Evolutionary conservation across 176 grass and related monocot genomes (phyloP).

Genomic region (Carex myosuroides): DNA sequence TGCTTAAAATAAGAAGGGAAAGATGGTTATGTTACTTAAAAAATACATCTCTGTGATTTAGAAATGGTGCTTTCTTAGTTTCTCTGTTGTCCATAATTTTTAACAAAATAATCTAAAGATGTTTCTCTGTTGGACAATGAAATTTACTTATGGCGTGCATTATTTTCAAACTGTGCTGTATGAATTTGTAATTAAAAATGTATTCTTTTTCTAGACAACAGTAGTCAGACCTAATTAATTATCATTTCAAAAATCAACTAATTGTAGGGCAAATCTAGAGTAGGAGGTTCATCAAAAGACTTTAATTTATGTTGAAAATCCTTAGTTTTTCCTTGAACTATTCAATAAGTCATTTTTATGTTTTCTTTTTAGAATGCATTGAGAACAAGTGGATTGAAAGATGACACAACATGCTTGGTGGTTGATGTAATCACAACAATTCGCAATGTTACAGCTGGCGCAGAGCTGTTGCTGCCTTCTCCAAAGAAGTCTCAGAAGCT

Average conservation of each 20-base stretch:
- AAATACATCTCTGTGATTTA: not conserved
- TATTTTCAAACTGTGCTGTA: not conserved
- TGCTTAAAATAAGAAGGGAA: not conserved
- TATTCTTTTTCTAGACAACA: not conserved
- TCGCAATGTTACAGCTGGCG: constrained; percentile 26
- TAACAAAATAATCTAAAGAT: too few relatives aligned
- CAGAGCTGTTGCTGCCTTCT: constrained; percentile 41
- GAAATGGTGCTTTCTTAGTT: not conserved
- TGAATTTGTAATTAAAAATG: not conserved
- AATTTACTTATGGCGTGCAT: too few relatives aligned
- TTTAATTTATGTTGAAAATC: not conserved
- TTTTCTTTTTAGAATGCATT: constrained; percentile 68
- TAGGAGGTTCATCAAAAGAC: not conserved
- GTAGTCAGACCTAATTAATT: not conserved
- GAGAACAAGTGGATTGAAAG: constrained; percentile 89
- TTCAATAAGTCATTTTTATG: not conserved
- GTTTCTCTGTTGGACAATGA: not conserved
- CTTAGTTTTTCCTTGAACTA: not conserved
- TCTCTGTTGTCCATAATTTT: not conserved
- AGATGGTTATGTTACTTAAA: not conserved
- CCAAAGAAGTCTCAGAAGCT: constrained; percentile 72
- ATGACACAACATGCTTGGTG: constrained; percentile 94
- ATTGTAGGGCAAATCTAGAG: not conserved
- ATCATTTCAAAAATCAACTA: not conserved
- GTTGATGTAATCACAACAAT: constrained; percentile 84